A percentile compares a stretch with the other conserved stretches of the same genome.
phyloP scores from a whole-genome alignment of 2,329 filamentous ascomycete species.

The Verticillium albo-atrum region DNA sequence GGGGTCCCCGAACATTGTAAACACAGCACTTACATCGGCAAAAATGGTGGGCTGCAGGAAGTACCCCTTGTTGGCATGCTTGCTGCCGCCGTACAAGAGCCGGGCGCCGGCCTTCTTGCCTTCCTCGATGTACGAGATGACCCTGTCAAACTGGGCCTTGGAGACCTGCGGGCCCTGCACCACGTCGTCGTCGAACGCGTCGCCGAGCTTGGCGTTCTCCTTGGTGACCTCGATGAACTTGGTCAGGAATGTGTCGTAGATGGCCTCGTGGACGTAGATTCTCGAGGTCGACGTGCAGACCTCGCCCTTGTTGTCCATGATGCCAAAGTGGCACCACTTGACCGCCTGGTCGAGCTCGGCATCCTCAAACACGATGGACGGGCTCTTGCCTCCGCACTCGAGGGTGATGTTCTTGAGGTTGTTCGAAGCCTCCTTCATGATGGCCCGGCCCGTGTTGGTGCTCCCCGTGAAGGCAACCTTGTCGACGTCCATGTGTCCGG shows the following conservation, averaged over 20 bases:
- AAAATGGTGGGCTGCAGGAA: slow-evolving; percentile 17
- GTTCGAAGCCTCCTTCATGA: slow-evolving; percentile 62
- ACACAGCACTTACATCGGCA: slow-evolving; percentile 14
- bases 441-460: slow-evolving; percentile 60
- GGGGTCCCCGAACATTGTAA: background rate
- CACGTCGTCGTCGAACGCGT: slow-evolving; percentile 57
- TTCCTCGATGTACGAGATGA: slow-evolving; percentile 60
- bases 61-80: slow-evolving; percentile 14
- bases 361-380: slow-evolving; percentile 53
- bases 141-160: slow-evolving; percentile 57
- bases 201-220: slow-evolving; percentile 52
- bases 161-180: slow-evolving; percentile 65
- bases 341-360: slow-evolving; percentile 58
- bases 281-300: slow-evolving; percentile 54
- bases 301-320: slow-evolving; percentile 54
- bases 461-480: slow-evolving; percentile 70
- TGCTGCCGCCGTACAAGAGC: slow-evolving; percentile 48
- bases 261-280: slow-evolving; percentile 52
- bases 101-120: slow-evolving; percentile 60
- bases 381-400: slow-evolving; percentile 55
- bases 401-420: slow-evolving; percentile 56
- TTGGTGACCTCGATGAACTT: slow-evolving; percentile 50
- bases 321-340: slow-evolving; percentile 37
- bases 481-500: slow-evolving; percentile 57
- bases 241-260: slow-evolving; percentile 55